phyloP scores from a whole-genome alignment of 176 grass and related monocot genomes.

The Aegilops speltoides region DNA sequence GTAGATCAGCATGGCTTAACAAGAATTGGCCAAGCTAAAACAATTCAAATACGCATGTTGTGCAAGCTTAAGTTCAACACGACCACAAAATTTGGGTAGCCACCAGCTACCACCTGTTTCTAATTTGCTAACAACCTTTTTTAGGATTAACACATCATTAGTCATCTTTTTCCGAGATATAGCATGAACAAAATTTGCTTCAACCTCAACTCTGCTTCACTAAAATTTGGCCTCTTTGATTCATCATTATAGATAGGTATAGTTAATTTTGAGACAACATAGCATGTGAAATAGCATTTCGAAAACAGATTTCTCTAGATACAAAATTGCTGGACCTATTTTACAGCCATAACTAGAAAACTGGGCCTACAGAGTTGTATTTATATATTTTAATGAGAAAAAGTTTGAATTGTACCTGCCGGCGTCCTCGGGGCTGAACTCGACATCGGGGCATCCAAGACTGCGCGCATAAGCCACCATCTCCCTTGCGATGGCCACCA shows the following conservation, averaged over 20 bases:
- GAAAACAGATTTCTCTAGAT: neutral
- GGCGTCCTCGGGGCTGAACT: slow-evolving; percentile 93
- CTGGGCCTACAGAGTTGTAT: neutral
- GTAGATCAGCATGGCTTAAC: neutral
- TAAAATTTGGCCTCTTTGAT: neutral
- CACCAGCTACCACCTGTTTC: neutral
- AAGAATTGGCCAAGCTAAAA: neutral
- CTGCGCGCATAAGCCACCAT: slow-evolving; percentile 85
- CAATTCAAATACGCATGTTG: neutral
- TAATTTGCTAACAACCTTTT: neutral
- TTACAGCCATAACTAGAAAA: neutral
- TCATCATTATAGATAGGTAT: neutral
- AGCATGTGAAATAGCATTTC: neutral
- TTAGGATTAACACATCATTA: neutral
- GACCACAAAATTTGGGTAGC: neutral
- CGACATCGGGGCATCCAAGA: slow-evolving; percentile 79
- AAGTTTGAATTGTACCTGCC: slow-evolving; percentile 54
- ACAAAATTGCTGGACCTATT: neutral
- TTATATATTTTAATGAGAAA: neutral
- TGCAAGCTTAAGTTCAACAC: neutral
- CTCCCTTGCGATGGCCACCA: slow-evolving; percentile 58
- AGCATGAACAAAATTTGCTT: neutral
- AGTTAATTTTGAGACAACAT: neutral
- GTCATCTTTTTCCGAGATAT: neutral
- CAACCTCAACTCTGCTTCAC: slow-evolving; percentile 17